These are phyloP conservation scores for Fusarium domesticum DNA, from an alignment of 2,329 filamentous ascomycete genomes.

Conservation along the genomic window DNA sequence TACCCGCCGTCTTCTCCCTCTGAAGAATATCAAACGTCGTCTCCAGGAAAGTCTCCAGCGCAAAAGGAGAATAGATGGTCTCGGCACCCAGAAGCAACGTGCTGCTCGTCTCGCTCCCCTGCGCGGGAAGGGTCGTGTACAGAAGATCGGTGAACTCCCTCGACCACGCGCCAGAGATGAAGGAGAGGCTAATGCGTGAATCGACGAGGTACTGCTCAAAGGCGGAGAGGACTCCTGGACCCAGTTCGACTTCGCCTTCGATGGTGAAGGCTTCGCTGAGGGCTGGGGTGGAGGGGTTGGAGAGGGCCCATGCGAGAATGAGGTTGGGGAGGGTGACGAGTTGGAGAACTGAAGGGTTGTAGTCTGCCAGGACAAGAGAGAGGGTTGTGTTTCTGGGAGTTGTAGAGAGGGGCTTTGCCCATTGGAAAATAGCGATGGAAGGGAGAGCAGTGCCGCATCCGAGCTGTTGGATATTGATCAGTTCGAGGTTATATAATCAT, in stretches of 20 bases:
- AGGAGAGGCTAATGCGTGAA: conserved; percentile 55
- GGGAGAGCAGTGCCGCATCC: conserved; percentile 78
- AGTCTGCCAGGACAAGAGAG: conserved; percentile 70
- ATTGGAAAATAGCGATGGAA: conserved; percentile 68
- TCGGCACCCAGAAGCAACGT: conserved; percentile 69
- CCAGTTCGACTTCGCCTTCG: conserved; percentile 63
- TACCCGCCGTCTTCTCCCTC: conserved; percentile 37
- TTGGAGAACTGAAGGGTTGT: conserved; percentile 73
- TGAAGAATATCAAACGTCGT: conserved; percentile 60
- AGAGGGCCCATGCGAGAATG: conserved; percentile 64
- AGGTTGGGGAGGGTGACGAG: conserved; percentile 79
- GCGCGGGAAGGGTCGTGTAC: conserved; percentile 30
- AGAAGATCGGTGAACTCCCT: conserved; percentile 60
- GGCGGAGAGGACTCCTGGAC: conserved; percentile 51
- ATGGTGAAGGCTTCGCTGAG: conserved; percentile 46
- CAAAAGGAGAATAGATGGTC: conserved; percentile 78
- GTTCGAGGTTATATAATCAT: no score
- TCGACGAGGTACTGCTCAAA: conserved; percentile 55
- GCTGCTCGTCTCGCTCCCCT: conserved; percentile 8
- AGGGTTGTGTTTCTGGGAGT: conserved; percentile 35
- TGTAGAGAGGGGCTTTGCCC: conserved; percentile 39
- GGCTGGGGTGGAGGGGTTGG: conserved; percentile 36
- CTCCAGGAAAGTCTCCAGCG: conserved; percentile 65
- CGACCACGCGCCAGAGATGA: conserved; percentile 76
- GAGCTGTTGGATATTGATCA: no score